A percentile compares a stretch with the other conserved stretches of the same genome.
phyloP scores from a whole-genome alignment of 2,329 filamentous ascomycete genomes.

The Pestalotiopsis fici region DNA sequence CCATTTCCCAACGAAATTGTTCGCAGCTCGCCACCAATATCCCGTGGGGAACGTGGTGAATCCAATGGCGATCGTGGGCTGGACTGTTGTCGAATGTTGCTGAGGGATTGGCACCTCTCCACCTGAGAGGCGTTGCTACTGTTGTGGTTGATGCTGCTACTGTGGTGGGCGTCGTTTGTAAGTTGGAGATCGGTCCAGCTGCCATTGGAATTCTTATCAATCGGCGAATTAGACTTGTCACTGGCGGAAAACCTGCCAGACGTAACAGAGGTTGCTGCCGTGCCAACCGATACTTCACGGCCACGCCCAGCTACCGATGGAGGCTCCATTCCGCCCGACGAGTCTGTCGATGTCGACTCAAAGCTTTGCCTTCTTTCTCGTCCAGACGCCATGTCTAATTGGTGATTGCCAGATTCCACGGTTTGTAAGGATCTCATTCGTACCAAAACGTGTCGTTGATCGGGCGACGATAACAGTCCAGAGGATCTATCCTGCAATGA shows the following conservation, averaged over 20 bases:
- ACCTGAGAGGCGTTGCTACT: constrained; percentile 3
- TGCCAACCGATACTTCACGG: constrained; percentile 38
- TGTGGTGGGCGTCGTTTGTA: constrained; percentile 18
- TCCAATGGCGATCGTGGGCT: constrained; percentile 8
- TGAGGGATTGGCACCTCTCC: constrained; percentile 25
- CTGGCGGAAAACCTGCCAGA: constrained; percentile 30
- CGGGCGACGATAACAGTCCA: constrained; percentile 15
- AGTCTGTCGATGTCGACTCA: constrained; percentile 33
- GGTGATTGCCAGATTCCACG: constrained; percentile 21
- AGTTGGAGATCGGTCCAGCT: constrained; percentile 33
- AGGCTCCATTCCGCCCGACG: constrained; percentile 35
- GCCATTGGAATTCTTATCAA: constrained; percentile 19
- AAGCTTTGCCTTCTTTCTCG: constrained; percentile 21
- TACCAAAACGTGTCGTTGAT: constrained; percentile 13
- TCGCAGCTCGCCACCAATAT: constrained; percentile 16
- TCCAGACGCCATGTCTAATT: constrained; percentile 21
- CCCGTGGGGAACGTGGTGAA: constrained; percentile 6
- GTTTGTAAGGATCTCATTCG: constrained; percentile 24
- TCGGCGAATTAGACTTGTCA: constrained; percentile 14
- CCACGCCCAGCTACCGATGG: constrained; percentile 27
- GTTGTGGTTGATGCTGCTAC: not conserved
- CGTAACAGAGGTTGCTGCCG: constrained; percentile 40
- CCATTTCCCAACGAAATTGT: constrained; percentile 22
- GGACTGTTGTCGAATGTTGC: constrained; percentile 18
- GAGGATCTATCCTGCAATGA: constrained; percentile 24